A percentile compares a stretch with the other conserved stretches of the same genome.
These are phyloP conservation scores for Amanita brunnescens DNA, from an alignment of 768 basidiomycete species.

Conservation along the genomic window DNA sequence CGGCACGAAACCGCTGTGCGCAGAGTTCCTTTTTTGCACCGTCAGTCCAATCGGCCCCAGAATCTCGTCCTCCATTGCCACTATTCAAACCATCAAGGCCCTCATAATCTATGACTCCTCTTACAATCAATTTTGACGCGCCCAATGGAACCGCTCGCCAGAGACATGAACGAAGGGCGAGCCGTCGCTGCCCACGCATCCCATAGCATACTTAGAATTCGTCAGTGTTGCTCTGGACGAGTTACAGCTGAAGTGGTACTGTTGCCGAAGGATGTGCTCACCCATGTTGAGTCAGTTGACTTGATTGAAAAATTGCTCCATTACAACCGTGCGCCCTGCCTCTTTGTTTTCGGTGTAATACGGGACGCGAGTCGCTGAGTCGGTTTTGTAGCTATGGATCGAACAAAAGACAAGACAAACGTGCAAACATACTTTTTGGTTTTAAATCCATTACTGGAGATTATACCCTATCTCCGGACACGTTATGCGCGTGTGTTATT, in stretches of 20 bases:
- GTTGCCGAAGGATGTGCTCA: conserved; percentile 94
- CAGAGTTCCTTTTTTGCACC: too few relatives aligned
- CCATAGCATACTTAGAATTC: not conserved
- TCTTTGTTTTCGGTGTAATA: not conserved
- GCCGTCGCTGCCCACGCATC: not conserved
- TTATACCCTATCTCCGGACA: too few relatives aligned
- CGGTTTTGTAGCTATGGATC: conserved; percentile 34
- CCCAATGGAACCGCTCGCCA: conserved; percentile 68
- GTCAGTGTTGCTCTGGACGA: conserved; percentile 30
- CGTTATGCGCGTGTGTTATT: too few relatives aligned
- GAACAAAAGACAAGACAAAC: conserved; percentile 34
- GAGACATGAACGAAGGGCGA: not conserved
- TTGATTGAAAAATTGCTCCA: conserved; percentile 94
- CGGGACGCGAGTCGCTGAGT: not conserved
- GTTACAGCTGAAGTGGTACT: conserved; percentile 86
- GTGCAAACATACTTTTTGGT: too few relatives aligned
- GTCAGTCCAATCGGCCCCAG: too few relatives aligned
- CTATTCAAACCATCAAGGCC: too few relatives aligned
- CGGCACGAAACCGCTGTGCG: too few relatives aligned
- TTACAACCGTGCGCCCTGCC: conserved; percentile 77
- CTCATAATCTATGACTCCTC: too few relatives aligned
- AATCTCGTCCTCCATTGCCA: too few relatives aligned
- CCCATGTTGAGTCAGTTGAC: conserved; percentile 97
- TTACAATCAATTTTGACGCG: too few relatives aligned
- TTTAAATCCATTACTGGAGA: too few relatives aligned